These are phyloP conservation scores for Clarireedia hainanense DNA, from an alignment of 2,329 filamentous ascomycete species.

Conservation along the genomic window DNA sequence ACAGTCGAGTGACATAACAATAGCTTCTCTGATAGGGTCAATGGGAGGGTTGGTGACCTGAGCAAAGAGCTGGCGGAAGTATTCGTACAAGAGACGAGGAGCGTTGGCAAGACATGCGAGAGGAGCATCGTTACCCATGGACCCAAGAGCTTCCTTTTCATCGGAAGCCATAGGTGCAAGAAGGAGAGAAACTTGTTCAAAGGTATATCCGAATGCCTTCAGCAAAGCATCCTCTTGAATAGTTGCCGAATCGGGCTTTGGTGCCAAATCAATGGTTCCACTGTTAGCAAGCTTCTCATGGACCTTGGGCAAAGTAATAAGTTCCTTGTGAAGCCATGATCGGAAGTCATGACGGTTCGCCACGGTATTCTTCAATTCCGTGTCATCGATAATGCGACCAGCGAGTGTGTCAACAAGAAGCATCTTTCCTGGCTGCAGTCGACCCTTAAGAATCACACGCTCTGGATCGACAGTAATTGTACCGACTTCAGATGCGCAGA, in stretches of 20 bases:
- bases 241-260: constrained; percentile 58
- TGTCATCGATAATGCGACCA: constrained; percentile 89
- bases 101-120: constrained; percentile 86
- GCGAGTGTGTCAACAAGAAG: constrained; percentile 85
- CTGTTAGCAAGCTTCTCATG: constrained; percentile 52
- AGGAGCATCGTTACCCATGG: constrained; percentile 96
- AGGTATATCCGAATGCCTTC: constrained; percentile 85
- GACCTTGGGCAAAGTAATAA: constrained; percentile 73
- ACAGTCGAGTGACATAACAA: constrained; percentile 96
- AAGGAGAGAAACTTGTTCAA: constrained; percentile 88
- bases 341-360: constrained; percentile 82
- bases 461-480: constrained; percentile 89
- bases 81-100: constrained; percentile 84
- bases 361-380: constrained; percentile 83
- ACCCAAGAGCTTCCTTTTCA: constrained; percentile 92
- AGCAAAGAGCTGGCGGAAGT: constrained; percentile 95
- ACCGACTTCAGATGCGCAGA: constrained; percentile 94
- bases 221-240: constrained; percentile 81
- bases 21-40: constrained; percentile 92
- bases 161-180: constrained; percentile 94
- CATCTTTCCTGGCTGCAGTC: constrained; percentile 92
- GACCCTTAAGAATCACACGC: constrained; percentile 83
- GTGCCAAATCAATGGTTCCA: constrained; percentile 54
- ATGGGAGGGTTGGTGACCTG: constrained; percentile 98
- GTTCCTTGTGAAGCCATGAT: constrained; percentile 77